Evolutionary conservation across 352 stramenopile genomes (phyloP), one percentile per base, ranked within the genome.

Genomic region (Globisporangium nagaii): DNA sequence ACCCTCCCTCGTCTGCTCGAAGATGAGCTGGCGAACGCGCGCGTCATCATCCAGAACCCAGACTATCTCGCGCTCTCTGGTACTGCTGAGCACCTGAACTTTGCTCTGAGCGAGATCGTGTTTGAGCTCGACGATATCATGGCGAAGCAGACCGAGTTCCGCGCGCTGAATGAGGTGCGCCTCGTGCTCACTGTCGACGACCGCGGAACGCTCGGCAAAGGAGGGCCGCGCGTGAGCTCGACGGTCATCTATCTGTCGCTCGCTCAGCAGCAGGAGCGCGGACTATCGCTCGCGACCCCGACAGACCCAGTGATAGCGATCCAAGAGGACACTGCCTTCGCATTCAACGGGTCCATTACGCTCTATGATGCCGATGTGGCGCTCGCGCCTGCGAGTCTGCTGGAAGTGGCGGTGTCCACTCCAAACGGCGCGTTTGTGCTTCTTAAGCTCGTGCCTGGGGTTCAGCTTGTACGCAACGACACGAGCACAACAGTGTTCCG

Each of bases 151-250:
- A 19, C 32, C 6, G 56, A 27, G 2, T 61, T 24, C 20, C 31
- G 45, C 44, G 31, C 25, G 13, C 52, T 47, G 17, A 63, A 60
- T 24, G 65, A 70, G 20, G 65, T 83, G 31, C 68, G 69, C 1
- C 37, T 90, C 9, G 62, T 68, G n/a, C 61, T 88, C 13, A 81
- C 66, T 24, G 62, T 78, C 28, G 80, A 90, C 39, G 80, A 90
- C 43, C 59, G 66, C 40, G 78, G 75, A 12, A 74, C 65, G 3
- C 69, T 68, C 37, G 80, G 78, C 25, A 63, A 45, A 11, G 80
- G 80, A 44, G 78, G 76, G 0, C 66, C 78, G n/a, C 70, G 69
- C 27, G 63, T 81, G 19, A 68, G 68, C 34, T 60, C 66, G 0
- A 62, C 62, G 0, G 71, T 52, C 1, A 25, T 87, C 6, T 35